Conservation (phyloP, 1,139 yeast species). For the Zygosaccharomyces sapae region DNA sequence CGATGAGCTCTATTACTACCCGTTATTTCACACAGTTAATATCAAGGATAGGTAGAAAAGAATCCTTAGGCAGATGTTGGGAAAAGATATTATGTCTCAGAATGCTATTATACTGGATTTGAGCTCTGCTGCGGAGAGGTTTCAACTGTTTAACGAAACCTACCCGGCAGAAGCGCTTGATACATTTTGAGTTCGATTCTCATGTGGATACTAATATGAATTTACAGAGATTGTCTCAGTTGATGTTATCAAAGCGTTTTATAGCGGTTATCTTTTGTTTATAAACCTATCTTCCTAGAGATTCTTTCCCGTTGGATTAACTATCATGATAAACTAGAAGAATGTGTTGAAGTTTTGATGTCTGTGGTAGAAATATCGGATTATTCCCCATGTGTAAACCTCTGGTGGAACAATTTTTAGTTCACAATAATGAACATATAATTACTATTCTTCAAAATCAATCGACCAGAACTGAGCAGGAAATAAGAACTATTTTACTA, state of each 20-base stretch:
- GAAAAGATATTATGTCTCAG: constrained; percentile 16
- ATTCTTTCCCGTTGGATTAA: constrained; percentile 64
- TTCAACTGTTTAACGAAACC: constrained; percentile 24
- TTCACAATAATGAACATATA: constrained; percentile 39
- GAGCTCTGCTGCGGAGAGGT: constrained; percentile 25
- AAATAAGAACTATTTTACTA: constrained; percentile 48
- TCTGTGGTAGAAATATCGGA: constrained; percentile 51
- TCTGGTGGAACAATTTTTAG: constrained; percentile 50
- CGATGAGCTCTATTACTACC: constrained; percentile 19
- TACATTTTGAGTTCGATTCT: constrained; percentile 19
- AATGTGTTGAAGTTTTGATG: constrained; percentile 36
- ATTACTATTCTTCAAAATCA: constrained; percentile 36
- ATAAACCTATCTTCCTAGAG: constrained; percentile 56
- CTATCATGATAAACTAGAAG: constrained; percentile 37
- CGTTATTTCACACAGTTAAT: too few relatives aligned
- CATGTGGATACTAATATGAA: constrained; percentile 24
- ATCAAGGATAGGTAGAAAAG: neutral
- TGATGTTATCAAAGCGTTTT: constrained; percentile 30
- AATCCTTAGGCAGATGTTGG: neutral
- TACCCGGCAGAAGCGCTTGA: constrained; percentile 22
- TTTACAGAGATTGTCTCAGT: constrained; percentile 30
- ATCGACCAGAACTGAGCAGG: constrained; percentile 34
- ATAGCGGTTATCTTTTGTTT: constrained; percentile 44
- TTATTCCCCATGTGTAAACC: constrained; percentile 49
- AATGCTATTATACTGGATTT: constrained; percentile 30